Conservation (phyloP, 139 green algal species). For the Tetraselmis chui region DNA sequence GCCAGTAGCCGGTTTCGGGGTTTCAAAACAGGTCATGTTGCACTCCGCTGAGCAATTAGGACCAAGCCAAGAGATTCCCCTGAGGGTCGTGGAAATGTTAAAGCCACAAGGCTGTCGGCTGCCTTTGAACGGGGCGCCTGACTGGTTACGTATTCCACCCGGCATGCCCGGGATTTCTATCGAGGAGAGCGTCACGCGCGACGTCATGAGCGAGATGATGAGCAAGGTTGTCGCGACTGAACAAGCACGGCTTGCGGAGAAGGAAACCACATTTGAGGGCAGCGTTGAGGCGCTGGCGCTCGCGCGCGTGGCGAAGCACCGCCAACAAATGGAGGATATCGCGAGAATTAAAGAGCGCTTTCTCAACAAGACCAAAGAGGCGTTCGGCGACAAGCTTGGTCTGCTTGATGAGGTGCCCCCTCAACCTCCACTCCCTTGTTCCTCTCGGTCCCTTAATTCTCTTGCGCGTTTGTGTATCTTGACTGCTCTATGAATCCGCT, state of each 20-base stretch:
- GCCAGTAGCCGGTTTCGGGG: too few relatives aligned
- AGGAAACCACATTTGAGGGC: conserved; percentile 5
- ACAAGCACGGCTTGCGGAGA: neutral
- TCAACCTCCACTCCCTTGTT: neutral
- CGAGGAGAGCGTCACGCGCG: neutral
- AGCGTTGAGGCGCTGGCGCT: neutral
- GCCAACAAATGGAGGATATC: conserved; percentile 9
- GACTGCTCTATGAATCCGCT: too few relatives aligned
- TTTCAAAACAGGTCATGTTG: too few relatives aligned
- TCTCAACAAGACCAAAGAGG: conserved; percentile 4
- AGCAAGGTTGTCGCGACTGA: conserved; percentile 2
- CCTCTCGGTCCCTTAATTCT: too few relatives aligned
- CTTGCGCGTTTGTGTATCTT: too few relatives aligned
- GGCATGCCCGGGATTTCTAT: too few relatives aligned
- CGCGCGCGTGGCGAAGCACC: conserved; percentile 12
- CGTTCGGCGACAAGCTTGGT: conserved; percentile 2
- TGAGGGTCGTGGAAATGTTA: too few relatives aligned
- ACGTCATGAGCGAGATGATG: neutral
- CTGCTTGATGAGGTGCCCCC: conserved; percentile 3
- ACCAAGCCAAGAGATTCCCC: too few relatives aligned
- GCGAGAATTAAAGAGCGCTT: conserved; percentile 12
- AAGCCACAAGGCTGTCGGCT: too few relatives aligned
- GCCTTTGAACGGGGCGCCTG: too few relatives aligned
- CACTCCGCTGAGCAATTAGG: too few relatives aligned
- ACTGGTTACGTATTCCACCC: too few relatives aligned